phyloP scores from a whole-genome alignment of 208 protist species.

The Crithidia mellificae region DNA sequence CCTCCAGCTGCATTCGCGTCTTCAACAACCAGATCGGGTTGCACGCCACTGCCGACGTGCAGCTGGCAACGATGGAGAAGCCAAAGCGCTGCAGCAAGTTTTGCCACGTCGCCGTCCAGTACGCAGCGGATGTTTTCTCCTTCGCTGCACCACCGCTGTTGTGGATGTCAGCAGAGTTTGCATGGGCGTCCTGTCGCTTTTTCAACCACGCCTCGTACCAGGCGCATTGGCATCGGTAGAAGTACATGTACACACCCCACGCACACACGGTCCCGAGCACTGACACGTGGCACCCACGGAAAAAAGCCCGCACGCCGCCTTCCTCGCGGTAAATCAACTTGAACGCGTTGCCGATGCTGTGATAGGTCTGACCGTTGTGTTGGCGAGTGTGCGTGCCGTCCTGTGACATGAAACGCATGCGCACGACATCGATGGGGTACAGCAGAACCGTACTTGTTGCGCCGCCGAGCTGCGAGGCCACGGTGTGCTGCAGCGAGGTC shows the following conservation, averaged over 20 bases:
- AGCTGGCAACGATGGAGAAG: too few species aligned
- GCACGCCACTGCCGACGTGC: too few species aligned
- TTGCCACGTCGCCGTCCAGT: too few species aligned
- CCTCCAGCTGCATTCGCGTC: too few species aligned
- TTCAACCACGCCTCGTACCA: conserved; percentile 22
- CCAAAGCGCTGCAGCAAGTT: too few species aligned
- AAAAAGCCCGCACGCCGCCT: conserved; percentile 55
- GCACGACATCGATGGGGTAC: conserved; percentile 91
- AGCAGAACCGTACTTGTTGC: conserved; percentile 63
- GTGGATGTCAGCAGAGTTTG: too few species aligned
- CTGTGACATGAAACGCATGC: conserved; percentile 88
- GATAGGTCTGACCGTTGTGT: conserved; percentile 78
- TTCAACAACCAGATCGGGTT: too few species aligned
- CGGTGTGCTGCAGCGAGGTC: conserved; percentile 46
- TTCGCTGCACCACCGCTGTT: too few species aligned
- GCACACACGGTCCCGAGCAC: conserved; percentile 58
- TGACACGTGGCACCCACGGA: conserved; percentile 70
- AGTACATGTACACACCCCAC: conserved; percentile 90
- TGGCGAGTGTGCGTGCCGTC: conserved; percentile 68
- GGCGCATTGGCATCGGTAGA: conserved; percentile 61
- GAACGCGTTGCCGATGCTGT: conserved; percentile 38
- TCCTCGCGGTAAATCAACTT: conserved; percentile 50
- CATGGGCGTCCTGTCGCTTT: not conserved
- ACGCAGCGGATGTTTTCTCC: too few species aligned
- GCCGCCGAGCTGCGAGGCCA: conserved; percentile 65